Evolutionary conservation across 495 filamentous ascomycete species (phyloP).

Genomic region (Penicillium ucsense): DNA sequence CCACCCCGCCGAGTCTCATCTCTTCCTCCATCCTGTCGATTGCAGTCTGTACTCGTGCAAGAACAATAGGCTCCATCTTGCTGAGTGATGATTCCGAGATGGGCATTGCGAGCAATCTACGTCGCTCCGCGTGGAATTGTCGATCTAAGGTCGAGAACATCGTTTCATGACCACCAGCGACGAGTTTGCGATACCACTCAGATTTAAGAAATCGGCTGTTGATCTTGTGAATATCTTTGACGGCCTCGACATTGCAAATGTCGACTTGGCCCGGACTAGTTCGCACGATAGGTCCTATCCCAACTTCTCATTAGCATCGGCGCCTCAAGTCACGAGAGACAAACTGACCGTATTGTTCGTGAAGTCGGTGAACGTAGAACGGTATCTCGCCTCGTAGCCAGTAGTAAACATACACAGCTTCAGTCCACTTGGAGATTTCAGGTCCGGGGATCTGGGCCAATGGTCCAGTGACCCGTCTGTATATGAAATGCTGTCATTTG

Average conservation of each 20-base stretch:
- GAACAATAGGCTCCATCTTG: constrained; percentile 22
- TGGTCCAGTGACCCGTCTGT: constrained; percentile 7
- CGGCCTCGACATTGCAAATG: constrained; percentile 24
- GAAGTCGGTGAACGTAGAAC: constrained; percentile 31
- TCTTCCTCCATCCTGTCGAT: constrained; percentile 28
- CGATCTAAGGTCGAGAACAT: constrained; percentile 26
- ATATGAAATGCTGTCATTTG: constrained; percentile 3
- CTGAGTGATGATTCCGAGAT: constrained; percentile 28
- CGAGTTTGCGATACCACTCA: constrained; percentile 12
- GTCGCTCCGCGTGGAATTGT: constrained; percentile 18
- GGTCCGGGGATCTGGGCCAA: constrained; percentile 15
- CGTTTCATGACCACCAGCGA: constrained; percentile 5
- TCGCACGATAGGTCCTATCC: constrained; percentile 34
- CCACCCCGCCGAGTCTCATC: constrained; percentile 14
- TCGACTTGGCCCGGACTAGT: constrained; percentile 26
- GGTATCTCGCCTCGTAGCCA: constrained; percentile 20
- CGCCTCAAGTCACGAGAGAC: neutral
- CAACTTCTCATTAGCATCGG: too few relatives aligned
- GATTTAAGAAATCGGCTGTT: constrained; percentile 21
- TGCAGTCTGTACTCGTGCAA: constrained; percentile 15
- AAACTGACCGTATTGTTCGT: constrained; percentile 31
- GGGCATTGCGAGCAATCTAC: constrained; percentile 25
- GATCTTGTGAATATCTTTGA: constrained; percentile 30
- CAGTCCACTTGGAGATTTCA: constrained; percentile 27
- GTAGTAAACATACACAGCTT: constrained; percentile 19